A percentile compares a stretch with the other conserved stretches of the same genome.
Evolutionary conservation across 106 monocot species (phyloP).

Genomic region (Dendrobium catenatum): DNA sequence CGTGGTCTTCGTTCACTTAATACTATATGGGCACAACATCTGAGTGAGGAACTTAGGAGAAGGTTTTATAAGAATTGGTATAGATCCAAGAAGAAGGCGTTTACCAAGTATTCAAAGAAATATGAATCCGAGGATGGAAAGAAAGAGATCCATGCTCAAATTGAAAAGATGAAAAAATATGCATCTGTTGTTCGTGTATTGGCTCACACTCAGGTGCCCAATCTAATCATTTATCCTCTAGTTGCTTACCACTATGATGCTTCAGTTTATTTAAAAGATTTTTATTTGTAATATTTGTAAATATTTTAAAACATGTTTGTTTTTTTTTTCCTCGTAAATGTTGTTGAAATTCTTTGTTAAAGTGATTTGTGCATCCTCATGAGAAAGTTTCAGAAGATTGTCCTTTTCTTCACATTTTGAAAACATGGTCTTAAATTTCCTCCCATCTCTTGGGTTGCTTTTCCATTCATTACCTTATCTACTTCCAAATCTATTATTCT

Average conservation of each 20-base stretch:
- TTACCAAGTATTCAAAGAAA: slow-evolving; percentile 57
- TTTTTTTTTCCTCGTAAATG: neutral
- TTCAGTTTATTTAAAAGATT: neutral
- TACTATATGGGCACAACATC: slow-evolving; percentile 67
- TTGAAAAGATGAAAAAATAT: slow-evolving; percentile 71
- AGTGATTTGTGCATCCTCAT: neutral
- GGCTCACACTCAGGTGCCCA: slow-evolving; percentile 57
- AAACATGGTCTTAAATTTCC: neutral
- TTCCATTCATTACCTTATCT: too few relatives aligned
- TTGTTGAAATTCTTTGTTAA: neutral
- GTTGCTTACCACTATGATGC: neutral
- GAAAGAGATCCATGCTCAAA: slow-evolving; percentile 45
- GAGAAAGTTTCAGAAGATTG: neutral
- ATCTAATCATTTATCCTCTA: neutral
- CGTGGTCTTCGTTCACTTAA: slow-evolving; percentile 54
- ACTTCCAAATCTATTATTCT: too few relatives aligned
- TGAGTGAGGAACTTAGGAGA: slow-evolving; percentile 57
- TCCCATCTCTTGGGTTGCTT: neutral
- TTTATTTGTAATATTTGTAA: neutral
- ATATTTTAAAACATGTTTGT: neutral
- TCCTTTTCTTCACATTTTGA: neutral
- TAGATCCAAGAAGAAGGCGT: slow-evolving; percentile 61
- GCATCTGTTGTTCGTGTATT: slow-evolving; percentile 52
- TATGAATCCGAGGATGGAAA: slow-evolving; percentile 59
- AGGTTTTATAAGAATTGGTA: slow-evolving; percentile 75